Conservation (phyloP, 441 rosid species). For the Eruca vesicaria region DNA sequence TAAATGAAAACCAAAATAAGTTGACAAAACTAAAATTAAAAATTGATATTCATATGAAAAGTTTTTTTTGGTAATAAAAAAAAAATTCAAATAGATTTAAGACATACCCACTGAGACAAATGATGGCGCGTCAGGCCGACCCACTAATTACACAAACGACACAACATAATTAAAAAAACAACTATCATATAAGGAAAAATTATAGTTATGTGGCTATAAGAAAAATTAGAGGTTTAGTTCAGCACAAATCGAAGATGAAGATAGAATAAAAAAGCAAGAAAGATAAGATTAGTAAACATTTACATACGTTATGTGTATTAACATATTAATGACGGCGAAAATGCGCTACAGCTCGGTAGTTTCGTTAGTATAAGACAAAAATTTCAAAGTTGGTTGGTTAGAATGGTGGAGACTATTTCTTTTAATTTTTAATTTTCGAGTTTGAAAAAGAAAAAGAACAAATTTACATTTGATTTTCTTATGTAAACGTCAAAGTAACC, state of each 20-base stretch:
- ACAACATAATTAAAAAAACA: neutral
- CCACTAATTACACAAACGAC: constrained; percentile 20
- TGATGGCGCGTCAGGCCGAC: constrained; percentile 23
- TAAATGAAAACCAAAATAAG: neutral
- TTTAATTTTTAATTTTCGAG: neutral
- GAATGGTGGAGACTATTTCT: constrained; percentile 15
- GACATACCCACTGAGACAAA: constrained; percentile 12
- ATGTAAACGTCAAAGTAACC: constrained; percentile 21
- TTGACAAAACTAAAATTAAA: neutral
- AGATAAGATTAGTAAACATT: neutral
- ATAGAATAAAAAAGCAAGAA: neutral
- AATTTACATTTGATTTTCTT: constrained; percentile 8
- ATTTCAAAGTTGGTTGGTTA: constrained; percentile 34
- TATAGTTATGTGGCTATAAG: constrained; percentile 12
- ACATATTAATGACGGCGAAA: constrained; percentile 23
- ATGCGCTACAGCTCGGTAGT: constrained; percentile 31
- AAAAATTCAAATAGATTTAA: neutral
- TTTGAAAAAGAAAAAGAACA: neutral
- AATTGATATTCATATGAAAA: neutral
- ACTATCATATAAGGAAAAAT: neutral
- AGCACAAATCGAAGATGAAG: neutral
- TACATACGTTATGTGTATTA: neutral
- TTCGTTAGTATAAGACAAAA: constrained; percentile 26
- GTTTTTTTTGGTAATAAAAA: neutral
- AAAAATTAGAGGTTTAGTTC: constrained; percentile 8